Evolutionary conservation across 2,329 filamentous ascomycete genomes (phyloP).

Genomic region (Raffaelea ambrosiae): DNA sequence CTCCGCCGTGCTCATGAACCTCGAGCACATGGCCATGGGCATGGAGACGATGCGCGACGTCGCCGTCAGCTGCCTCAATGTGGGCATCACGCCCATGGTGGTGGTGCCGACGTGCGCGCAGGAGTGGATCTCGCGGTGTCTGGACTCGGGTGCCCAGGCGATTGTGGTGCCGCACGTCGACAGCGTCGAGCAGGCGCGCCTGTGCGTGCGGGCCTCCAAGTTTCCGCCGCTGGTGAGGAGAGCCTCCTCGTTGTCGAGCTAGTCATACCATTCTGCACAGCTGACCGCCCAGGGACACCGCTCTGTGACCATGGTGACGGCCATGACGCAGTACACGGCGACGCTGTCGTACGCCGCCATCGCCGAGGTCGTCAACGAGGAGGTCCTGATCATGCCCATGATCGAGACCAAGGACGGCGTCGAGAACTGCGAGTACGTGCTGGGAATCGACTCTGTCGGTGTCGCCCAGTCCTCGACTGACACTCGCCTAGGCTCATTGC

Average conservation of each 20-base stretch:
- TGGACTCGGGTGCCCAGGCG: constrained; percentile 50
- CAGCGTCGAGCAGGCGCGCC: constrained; percentile 5
- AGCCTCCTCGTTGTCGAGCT: no score
- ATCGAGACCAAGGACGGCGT: constrained; percentile 27
- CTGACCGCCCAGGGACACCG: no score
- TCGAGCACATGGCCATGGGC: neutral
- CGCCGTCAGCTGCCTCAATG: neutral
- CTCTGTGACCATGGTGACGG: constrained; percentile 20
- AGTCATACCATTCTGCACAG: no score
- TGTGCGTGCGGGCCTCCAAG: constrained; percentile 7
- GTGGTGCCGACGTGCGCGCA: neutral
- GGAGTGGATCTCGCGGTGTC: constrained; percentile 52
- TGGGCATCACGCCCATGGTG: neutral
- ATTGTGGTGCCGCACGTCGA: constrained; percentile 35
- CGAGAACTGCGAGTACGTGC: constrained; percentile 30
- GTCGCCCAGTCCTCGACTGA: no score
- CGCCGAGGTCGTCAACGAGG: constrained; percentile 7
- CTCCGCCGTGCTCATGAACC: neutral
- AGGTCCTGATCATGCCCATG: constrained; percentile 22
- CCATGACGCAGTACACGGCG: constrained; percentile 12
- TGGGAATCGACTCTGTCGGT: constrained; percentile 25
- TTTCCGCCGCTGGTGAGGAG: constrained; percentile 11
- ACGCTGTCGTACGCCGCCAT: constrained; percentile 14
- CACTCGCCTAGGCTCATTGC: no score
- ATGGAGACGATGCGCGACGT: neutral